A percentile compares a stretch with the other conserved stretches of the same genome.
Conservation (phyloP, 2,329 filamentous ascomycete genomes). For the Mycosphaerella arachidis region DNA sequence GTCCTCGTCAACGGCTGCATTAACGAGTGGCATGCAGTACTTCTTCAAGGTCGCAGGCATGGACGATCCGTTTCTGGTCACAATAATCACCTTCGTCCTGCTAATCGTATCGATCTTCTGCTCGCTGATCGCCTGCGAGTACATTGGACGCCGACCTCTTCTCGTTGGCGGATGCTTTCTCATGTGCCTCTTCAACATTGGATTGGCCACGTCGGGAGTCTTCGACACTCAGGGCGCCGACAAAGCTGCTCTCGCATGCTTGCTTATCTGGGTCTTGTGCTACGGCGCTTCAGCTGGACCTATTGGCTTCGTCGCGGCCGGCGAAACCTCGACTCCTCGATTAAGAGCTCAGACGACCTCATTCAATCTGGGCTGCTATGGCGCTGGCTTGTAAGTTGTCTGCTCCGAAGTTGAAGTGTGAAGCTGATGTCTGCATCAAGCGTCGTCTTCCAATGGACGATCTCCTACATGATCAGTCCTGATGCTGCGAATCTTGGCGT, state of each 20-base stretch:
- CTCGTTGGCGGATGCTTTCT: conserved; percentile 14
- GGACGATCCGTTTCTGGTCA: conserved; percentile 16
- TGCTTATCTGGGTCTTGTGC: conserved; percentile 18
- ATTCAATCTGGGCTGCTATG: not conserved
- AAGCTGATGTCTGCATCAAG: not conserved
- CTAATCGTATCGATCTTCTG: conserved; percentile 32
- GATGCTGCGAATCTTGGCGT: conserved; percentile 15
- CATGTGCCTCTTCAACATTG: conserved; percentile 18
- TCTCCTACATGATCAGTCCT: conserved; percentile 15
- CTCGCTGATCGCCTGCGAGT: conserved; percentile 15
- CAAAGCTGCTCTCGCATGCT: conserved; percentile 15
- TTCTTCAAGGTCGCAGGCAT: conserved; percentile 19
- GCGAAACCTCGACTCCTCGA: conserved; percentile 14
- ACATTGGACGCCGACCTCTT: conserved; percentile 14
- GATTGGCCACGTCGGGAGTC: conserved; percentile 11
- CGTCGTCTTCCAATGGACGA: not conserved
- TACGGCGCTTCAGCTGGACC: conserved; percentile 17
- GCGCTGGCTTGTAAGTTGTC: conserved; percentile 13
- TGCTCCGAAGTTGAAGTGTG: not conserved
- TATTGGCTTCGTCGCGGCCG: conserved; percentile 15
- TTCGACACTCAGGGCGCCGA: conserved; percentile 5
- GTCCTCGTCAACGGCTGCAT: no score
- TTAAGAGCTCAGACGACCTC: conserved; percentile 13
- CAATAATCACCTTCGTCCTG: conserved; percentile 35
- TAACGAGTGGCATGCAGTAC: conserved; percentile 6